A percentile compares a stretch with the other conserved stretches of the same genome.
These are phyloP conservation scores for Stagonosporopsis rhizophila DNA, from an alignment of 2,329 filamentous ascomycete genomes.

Conservation along the genomic window DNA sequence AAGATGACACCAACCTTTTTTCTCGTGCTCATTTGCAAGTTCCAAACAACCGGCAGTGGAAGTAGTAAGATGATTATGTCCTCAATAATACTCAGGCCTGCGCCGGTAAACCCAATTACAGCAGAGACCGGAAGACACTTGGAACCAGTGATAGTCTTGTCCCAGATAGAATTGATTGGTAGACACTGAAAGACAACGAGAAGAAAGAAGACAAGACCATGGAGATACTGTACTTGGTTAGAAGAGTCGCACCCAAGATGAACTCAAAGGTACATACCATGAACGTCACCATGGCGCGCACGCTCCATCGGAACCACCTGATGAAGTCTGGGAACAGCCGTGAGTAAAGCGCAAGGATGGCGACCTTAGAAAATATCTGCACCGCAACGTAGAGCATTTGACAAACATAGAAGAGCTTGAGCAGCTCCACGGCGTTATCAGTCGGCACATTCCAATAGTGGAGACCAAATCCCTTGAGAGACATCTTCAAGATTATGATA, in stretches of 20 bases:
- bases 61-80: slow-evolving; percentile 26
- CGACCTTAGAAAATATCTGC: slow-evolving; percentile 24
- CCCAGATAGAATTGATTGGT: slow-evolving; percentile 23
- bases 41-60: slow-evolving; percentile 24
- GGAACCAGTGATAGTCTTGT: slow-evolving; percentile 19
- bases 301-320: slow-evolving; percentile 23
- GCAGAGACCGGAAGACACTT: slow-evolving; percentile 22
- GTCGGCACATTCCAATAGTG: slow-evolving; percentile 25
- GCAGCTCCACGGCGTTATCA: slow-evolving; percentile 14
- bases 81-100: slow-evolving; percentile 20
- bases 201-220: slow-evolving; percentile 24
- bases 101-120: slow-evolving; percentile 22
- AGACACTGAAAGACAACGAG: slow-evolving; percentile 24
- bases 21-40: slow-evolving; percentile 22
- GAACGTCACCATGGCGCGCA: slow-evolving; percentile 22
- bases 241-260: background rate
- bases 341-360: slow-evolving; percentile 22
- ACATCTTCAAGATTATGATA: slow-evolving; percentile 25
- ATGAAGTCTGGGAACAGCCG: slow-evolving; percentile 20
- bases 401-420: slow-evolving; percentile 25
- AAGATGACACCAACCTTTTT: slow-evolving; percentile 23
- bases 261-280: slow-evolving; percentile 3
- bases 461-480: slow-evolving; percentile 22
- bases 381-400: slow-evolving; percentile 25
- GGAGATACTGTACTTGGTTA: background rate